phyloP scores from a whole-genome alignment of 169 alveolate genomes.

The Plasmodium yoelii region DNA sequence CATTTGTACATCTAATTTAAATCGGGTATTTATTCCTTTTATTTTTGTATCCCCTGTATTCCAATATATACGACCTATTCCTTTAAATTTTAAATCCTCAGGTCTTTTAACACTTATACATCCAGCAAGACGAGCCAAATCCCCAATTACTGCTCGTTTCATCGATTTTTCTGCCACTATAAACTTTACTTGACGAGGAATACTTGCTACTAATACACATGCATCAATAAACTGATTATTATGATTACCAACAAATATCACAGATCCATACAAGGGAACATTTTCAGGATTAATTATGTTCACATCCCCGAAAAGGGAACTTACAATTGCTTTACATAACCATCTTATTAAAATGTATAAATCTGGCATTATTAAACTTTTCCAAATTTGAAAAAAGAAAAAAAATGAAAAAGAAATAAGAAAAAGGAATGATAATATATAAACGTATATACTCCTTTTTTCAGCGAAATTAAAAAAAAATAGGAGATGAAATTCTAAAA shows the following conservation, averaged over 20 bases:
- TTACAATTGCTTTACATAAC: slow-evolving; percentile 68
- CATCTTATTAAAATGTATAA: slow-evolving; percentile 64
- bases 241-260: slow-evolving; percentile 93
- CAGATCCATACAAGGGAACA: slow-evolving; percentile 92
- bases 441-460: slow-evolving; percentile 1
- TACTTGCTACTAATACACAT: slow-evolving; percentile 88
- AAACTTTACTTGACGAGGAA: slow-evolving; percentile 92
- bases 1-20: slow-evolving; percentile 87
- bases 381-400: neutral
- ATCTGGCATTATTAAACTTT: slow-evolving; percentile 63
- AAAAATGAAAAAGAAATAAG: slow-evolving; percentile 14
- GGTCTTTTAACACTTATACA: slow-evolving; percentile 92
- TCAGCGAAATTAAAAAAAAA: neutral
- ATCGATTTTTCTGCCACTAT: slow-evolving; percentile 88
- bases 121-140: slow-evolving; percentile 90
- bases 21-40: slow-evolving; percentile 88
- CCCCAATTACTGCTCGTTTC: slow-evolving; percentile 88
- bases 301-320: slow-evolving; percentile 79
- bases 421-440: slow-evolving; percentile 10
- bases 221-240: slow-evolving; percentile 94
- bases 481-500: too few relatives aligned
- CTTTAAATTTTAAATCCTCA: slow-evolving; percentile 89
- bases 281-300: slow-evolving; percentile 90
- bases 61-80: slow-evolving; percentile 89
- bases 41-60: slow-evolving; percentile 77